Conservation (phyloP, 176 grass and related monocot species). For the Otatea glauca region DNA sequence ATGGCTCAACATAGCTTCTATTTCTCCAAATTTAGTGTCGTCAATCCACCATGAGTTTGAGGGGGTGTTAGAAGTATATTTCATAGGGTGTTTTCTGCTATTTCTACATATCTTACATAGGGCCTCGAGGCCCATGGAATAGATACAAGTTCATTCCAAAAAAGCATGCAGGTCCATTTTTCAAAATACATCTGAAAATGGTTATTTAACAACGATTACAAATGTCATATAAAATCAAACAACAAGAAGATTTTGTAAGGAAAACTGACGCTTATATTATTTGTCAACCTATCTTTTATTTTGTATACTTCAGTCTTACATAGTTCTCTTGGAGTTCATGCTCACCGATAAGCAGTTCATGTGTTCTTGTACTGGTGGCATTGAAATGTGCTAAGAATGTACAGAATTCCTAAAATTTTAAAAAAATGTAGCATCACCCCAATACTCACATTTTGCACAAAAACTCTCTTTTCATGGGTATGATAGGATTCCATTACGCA, state of each 20-base stretch:
- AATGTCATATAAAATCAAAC: not conserved
- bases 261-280: not conserved
- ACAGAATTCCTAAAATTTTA: not conserved
- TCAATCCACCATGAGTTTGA: too few species aligned
- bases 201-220: not conserved
- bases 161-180: not conserved
- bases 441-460: not conserved
- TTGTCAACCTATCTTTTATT: not conserved
- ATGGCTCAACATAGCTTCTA: too few species aligned
- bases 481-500: not conserved
- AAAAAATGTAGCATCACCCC: not conserved
- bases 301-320: not conserved
- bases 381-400: slow-evolving; percentile 11
- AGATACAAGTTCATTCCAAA: too few species aligned
- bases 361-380: not conserved
- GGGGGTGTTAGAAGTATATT: too few species aligned
- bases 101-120: too few species aligned
- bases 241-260: not conserved
- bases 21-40: too few species aligned
- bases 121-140: too few species aligned
- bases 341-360: slow-evolving; percentile 25
- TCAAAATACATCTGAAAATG: slow-evolving; percentile 4
- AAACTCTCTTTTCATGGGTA: slow-evolving; percentile 13
- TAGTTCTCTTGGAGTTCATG: slow-evolving; percentile 24
- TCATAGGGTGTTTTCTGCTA: too few species aligned